These are phyloP conservation scores for Leptographium galeiforme DNA, from an alignment of 2,329 filamentous ascomycete species.

Conservation along the genomic window DNA sequence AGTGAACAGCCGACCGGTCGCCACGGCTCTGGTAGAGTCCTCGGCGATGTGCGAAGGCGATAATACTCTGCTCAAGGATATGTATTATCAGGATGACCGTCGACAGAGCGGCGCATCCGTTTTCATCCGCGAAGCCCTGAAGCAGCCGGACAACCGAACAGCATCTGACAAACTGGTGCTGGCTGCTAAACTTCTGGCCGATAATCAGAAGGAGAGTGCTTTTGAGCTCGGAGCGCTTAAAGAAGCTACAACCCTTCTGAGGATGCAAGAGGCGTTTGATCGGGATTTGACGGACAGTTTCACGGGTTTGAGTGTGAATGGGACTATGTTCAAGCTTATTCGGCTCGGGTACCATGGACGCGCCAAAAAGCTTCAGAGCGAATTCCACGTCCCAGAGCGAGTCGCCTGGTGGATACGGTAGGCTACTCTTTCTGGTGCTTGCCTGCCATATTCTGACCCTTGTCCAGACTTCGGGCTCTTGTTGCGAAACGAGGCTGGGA, in stretches of 20 bases:
- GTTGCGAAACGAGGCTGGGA: constrained; percentile 85
- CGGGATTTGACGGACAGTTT: constrained; percentile 68
- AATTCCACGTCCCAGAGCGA: constrained; percentile 89
- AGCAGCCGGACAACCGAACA: constrained; percentile 54
- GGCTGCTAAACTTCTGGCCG: constrained; percentile 67
- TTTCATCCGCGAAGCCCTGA: constrained; percentile 70
- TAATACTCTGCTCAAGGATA: constrained; percentile 76
- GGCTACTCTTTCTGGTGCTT: not conserved
- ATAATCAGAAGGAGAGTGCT: constrained; percentile 61
- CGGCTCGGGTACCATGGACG: constrained; percentile 69
- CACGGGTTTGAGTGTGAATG: constrained; percentile 73
- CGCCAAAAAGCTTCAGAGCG: constrained; percentile 74
- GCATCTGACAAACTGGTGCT: constrained; percentile 79
- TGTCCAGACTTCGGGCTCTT: constrained; percentile 62
- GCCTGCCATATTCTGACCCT: not conserved
- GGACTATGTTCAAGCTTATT: constrained; percentile 83
- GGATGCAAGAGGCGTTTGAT: constrained; percentile 78
- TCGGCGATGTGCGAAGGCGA: constrained; percentile 57
- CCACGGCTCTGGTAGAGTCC: constrained; percentile 79
- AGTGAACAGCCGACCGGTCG: constrained; percentile 73
- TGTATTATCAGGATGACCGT: constrained; percentile 95
- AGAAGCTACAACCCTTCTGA: constrained; percentile 66
- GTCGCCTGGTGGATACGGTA: constrained; percentile 73
- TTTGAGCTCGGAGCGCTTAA: constrained; percentile 64
- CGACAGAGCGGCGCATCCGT: constrained; percentile 78